Conservation (phyloP, 1,284 basidiomycete species). For the Phaffia rhodozyma region DNA sequence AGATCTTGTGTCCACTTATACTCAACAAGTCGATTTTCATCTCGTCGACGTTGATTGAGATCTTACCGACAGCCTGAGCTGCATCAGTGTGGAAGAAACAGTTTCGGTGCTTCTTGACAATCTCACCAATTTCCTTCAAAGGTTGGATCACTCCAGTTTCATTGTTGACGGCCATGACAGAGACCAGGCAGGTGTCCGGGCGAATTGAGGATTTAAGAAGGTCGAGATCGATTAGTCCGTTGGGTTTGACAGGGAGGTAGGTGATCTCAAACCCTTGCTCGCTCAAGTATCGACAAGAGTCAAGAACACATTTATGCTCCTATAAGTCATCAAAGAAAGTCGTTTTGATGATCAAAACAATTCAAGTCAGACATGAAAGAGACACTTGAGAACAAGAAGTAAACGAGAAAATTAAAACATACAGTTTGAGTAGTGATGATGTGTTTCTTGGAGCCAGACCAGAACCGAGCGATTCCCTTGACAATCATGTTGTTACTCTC, state of each 20-base stretch:
- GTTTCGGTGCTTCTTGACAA: slow-evolving; percentile 66
- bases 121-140: slow-evolving; percentile 82
- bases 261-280: slow-evolving; percentile 98
- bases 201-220: slow-evolving; percentile 70
- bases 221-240: slow-evolving; percentile 69
- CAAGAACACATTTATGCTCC: slow-evolving; percentile 99
- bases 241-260: slow-evolving; percentile 82
- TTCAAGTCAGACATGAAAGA: not conserved
- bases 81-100: slow-evolving; percentile 96
- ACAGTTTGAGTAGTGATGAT: slow-evolving; percentile 87
- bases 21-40: slow-evolving; percentile 93
- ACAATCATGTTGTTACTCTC: slow-evolving; percentile 98
- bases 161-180: slow-evolving; percentile 99
- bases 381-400: no score
- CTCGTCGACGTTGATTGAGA: slow-evolving; percentile 83
- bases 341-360: slow-evolving; percentile 7
- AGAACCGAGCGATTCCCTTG: slow-evolving; percentile 91
- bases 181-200: slow-evolving; percentile 74
- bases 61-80: slow-evolving; percentile 89
- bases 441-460: slow-evolving; percentile 79
- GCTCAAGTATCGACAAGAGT: slow-evolving; percentile 88
- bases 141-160: slow-evolving; percentile 99
- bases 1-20: slow-evolving; percentile 94
- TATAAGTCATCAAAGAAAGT: slow-evolving; percentile 31
- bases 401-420: slow-evolving; percentile 26